phyloP scores from a whole-genome alignment of 257 asterid species.

The Solanum boliviense region DNA sequence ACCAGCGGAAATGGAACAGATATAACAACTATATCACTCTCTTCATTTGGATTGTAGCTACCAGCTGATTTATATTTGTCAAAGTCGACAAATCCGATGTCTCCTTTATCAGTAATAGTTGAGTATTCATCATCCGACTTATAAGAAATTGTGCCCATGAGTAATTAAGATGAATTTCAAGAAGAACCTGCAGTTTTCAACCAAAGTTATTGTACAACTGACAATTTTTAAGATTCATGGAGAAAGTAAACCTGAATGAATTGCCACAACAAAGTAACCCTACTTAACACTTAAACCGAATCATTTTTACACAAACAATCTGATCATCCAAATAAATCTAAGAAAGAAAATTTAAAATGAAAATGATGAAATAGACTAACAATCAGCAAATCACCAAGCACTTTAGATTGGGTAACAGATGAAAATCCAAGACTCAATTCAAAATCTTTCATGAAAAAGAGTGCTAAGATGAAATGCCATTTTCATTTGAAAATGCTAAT shows the following conservation, averaged over 20 bases:
- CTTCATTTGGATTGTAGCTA: slow-evolving; percentile 56
- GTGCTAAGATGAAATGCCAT: background rate
- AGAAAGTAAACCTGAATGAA: background rate
- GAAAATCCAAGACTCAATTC: background rate
- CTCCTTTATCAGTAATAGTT: slow-evolving; percentile 61
- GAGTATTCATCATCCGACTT: slow-evolving; percentile 82
- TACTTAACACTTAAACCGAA: background rate
- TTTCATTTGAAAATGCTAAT: background rate
- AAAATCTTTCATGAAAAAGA: background rate
- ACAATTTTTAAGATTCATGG: background rate
- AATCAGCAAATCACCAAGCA: background rate
- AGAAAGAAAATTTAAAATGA: background rate
- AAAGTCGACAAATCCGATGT: slow-evolving; percentile 71
- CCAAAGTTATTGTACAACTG: background rate
- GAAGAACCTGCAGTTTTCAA: slow-evolving; percentile 22
- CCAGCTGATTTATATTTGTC: slow-evolving; percentile 38
- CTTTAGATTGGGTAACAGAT: background rate
- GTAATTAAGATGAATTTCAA: background rate
- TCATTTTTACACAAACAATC: background rate
- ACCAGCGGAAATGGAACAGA: slow-evolving; percentile 70
- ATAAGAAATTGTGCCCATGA: slow-evolving; percentile 33
- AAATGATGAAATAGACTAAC: background rate
- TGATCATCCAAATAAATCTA: background rate
- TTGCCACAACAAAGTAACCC: background rate
- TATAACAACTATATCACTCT: slow-evolving; percentile 45